Percentiles rank a stretch among this genome's conserved stretches.
phyloP scores from a whole-genome alignment of 805 yeast species.

The Saccharomycopsis synnaedendra region DNA sequence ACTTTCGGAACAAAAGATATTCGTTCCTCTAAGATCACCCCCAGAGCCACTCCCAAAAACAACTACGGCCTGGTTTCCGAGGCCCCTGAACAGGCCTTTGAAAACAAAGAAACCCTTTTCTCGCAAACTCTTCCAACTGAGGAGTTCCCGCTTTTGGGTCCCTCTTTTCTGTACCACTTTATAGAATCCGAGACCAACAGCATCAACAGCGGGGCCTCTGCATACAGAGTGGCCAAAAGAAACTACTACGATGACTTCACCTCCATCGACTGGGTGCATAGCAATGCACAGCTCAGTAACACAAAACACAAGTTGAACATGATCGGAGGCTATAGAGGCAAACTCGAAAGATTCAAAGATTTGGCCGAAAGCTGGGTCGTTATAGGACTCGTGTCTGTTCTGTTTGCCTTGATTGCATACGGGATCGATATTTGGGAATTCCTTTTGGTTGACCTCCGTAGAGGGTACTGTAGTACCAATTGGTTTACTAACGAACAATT shows the following conservation, averaged over 20 bases:
- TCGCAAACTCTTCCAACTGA: neutral
- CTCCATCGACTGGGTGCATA: slow-evolving; percentile 48
- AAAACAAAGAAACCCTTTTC: neutral
- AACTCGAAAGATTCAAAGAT: slow-evolving; percentile 24
- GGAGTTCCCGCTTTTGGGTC: slow-evolving; percentile 6
- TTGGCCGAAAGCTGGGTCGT: neutral
- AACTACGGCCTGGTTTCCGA: too few relatives aligned
- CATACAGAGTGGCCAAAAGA: slow-evolving; percentile 15
- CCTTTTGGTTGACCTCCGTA: too few relatives aligned
- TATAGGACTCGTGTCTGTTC: too few relatives aligned
- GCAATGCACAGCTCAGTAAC: slow-evolving; percentile 32
- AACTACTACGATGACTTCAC: slow-evolving; percentile 49
- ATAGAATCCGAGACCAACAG: slow-evolving; percentile 6
- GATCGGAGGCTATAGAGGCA: slow-evolving; percentile 24
- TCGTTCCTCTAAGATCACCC: too few relatives aligned
- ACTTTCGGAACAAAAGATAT: too few relatives aligned
- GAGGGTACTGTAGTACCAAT: too few relatives aligned
- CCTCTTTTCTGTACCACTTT: slow-evolving; percentile 6
- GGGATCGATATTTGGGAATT: too few relatives aligned
- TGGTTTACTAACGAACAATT: too few relatives aligned
- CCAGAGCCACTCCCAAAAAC: too few relatives aligned
- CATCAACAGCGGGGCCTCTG: neutral
- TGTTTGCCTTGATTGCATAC: too few relatives aligned
- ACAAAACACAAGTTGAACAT: slow-evolving; percentile 29
- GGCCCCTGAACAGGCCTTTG: too few relatives aligned